These are phyloP conservation scores for Teunomyces funiuensis DNA, from an alignment of 805 yeast species.

Conservation along the genomic window DNA sequence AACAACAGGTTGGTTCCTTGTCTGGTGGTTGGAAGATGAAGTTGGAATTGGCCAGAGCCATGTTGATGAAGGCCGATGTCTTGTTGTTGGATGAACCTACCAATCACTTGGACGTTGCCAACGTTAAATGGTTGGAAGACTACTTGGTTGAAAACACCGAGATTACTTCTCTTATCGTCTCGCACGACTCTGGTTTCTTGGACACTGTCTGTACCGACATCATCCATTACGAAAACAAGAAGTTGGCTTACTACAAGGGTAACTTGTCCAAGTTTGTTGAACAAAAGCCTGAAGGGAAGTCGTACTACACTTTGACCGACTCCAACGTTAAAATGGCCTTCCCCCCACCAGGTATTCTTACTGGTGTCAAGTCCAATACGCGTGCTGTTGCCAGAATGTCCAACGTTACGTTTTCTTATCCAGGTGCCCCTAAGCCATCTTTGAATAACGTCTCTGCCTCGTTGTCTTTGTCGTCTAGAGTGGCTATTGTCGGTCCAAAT, in stretches of 20 bases:
- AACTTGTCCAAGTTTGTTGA: constrained; percentile 89
- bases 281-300: constrained; percentile 92
- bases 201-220: constrained; percentile 96
- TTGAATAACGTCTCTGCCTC: constrained; percentile 79
- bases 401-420: constrained; percentile 84
- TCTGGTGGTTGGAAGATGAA: constrained; percentile 99
- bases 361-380: constrained; percentile 95
- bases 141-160: constrained; percentile 79
- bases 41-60: constrained; percentile 96
- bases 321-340: constrained; percentile 93
- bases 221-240: constrained; percentile 93
- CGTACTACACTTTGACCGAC: constrained; percentile 92
- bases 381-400: constrained; percentile 89
- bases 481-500: constrained; percentile 94
- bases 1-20: constrained; percentile 87
- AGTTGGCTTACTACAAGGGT: constrained; percentile 93
- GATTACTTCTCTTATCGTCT: constrained; percentile 91
- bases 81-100: constrained; percentile 96
- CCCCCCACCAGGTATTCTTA: constrained; percentile 96
- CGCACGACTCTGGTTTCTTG: constrained; percentile 96
- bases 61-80: constrained; percentile 96
- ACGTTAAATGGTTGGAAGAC: constrained; percentile 92
- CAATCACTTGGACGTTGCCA: constrained; percentile 92
- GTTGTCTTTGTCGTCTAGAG: constrained; percentile 93
- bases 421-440: constrained; percentile 86